Base-by-base conservation (phyloP, 2,329 filamentous ascomycete genomes). In the Gliomastix tumulicola region DNA sequence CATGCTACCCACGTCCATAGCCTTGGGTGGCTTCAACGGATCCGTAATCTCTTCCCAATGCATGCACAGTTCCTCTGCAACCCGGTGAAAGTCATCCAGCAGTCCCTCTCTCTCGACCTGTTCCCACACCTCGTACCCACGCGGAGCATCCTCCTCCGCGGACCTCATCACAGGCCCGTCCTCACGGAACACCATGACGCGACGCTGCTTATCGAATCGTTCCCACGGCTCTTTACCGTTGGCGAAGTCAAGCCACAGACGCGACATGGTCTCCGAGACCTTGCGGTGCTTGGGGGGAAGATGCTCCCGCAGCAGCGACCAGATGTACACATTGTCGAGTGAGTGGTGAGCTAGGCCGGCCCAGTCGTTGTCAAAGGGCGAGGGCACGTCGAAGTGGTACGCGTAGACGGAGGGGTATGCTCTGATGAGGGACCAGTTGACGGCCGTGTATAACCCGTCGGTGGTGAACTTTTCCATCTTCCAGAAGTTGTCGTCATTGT, bases 321-420 rank as follows among this genome's bases (percentile, higher is more conserved):
- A 49, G 19, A 49, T 20, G 15, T 40, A 30, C 5, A 48, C 44
- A 23, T 48, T 47, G 36, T 49, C 47, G 6, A 38, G 37, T 4
- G 41, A 44, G 35, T 49, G 47, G 34, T 48, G 47, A 5, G 36
- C 41, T 4, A 43, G 38, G 3, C 47, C 47, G 17, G 30, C n/a
- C 45, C 47, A 49, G 17, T 36, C 45, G 25, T 48, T 47, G 16
- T 45, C 30, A 27, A 39, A 48, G 13, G 45, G 47, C 5, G 44
- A 48, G 0, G 47, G 45, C 7, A 48, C 47, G 32, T 49, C 38
- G 25, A 48, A 49, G 11, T 48, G 45, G 20, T 44, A 49, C 9
- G 42, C 37, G 15, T 36, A 47, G 18, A 48, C 31, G 6, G 25
- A 13, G 10, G 30, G 17, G 28, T 11, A 37, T 9, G 28, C n/a